Evolutionary conservation across 768 basidiomycete species (phyloP).

Genomic region (Atractiella rhizophila): DNA sequence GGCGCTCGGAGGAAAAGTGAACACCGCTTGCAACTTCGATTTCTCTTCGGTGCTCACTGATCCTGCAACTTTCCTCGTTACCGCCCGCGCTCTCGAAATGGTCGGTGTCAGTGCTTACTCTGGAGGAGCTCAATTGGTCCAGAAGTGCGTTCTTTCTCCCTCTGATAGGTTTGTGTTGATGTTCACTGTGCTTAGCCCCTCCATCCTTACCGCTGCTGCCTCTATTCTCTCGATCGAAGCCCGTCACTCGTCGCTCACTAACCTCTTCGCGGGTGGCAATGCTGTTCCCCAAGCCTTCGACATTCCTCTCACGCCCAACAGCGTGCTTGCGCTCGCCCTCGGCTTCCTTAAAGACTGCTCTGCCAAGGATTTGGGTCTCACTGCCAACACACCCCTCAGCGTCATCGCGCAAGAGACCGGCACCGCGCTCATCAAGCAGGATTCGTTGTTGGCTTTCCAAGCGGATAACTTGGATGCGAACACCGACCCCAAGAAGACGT

Average conservation of each 20-base stretch:
- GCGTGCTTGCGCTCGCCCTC: slow-evolving; percentile 8
- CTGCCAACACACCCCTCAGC: slow-evolving; percentile 9
- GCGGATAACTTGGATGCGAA: neutral
- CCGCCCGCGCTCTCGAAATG: slow-evolving; percentile 48
- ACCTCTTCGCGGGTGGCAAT: slow-evolving; percentile 33
- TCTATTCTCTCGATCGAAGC: slow-evolving; percentile 41
- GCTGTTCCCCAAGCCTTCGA: slow-evolving; percentile 48
- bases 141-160: slow-evolving; percentile 5
- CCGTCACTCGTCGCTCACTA: slow-evolving; percentile 56
- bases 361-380: slow-evolving; percentile 5
- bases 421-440: neutral
- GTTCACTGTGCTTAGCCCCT: neutral
- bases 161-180: slow-evolving; percentile 4
- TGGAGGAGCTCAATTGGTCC: slow-evolving; percentile 5
- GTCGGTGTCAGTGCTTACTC: slow-evolving; percentile 38
- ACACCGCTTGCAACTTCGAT: slow-evolving; percentile 40
- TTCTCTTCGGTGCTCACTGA: slow-evolving; percentile 24
- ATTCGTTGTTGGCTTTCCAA: neutral
- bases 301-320: slow-evolving; percentile 30
- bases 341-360: slow-evolving; percentile 11
- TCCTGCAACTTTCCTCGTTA: slow-evolving; percentile 35
- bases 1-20: slow-evolving; percentile 31
- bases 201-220: slow-evolving; percentile 5
- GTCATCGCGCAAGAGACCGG: neutral
- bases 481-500: neutral